Conservation (phyloP, 108 stramenopile species). For the Asterionellopsis glacialis region DNA sequence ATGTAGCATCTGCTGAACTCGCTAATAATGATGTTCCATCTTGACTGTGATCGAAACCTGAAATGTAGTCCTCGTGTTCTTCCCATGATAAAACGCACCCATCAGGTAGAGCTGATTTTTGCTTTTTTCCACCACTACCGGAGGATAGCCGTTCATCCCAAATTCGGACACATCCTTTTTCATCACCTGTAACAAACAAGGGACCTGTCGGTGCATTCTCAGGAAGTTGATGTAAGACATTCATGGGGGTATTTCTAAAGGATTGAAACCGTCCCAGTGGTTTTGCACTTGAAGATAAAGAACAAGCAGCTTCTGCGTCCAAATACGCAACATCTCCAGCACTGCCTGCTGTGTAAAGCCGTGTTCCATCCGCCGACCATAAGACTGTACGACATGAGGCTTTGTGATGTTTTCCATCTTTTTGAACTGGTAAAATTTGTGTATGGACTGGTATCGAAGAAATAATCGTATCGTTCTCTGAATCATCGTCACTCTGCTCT, state of each 20-base stretch:
- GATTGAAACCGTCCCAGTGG: no score
- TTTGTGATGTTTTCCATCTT: slow-evolving; percentile 13
- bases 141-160: slow-evolving; percentile 62
- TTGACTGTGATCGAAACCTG: slow-evolving; percentile 52
- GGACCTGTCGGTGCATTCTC: slow-evolving; percentile 24
- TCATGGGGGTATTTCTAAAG: slow-evolving; percentile 3
- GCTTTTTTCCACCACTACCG: slow-evolving; percentile 11
- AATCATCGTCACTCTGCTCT: slow-evolving; percentile 38
- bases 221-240: slow-evolving; percentile 54
- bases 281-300: slow-evolving; percentile 12
- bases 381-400: slow-evolving; percentile 55
- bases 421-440: slow-evolving; percentile 13
- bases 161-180: slow-evolving; percentile 68
- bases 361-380: slow-evolving; percentile 57
- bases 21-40: slow-evolving; percentile 70
- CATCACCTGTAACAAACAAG: slow-evolving; percentile 80
- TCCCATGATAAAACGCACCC: slow-evolving; percentile 60
- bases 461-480: slow-evolving; percentile 67
- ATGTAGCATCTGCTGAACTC: slow-evolving; percentile 69
- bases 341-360: slow-evolving; percentile 66
- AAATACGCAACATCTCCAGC: slow-evolving; percentile 57
- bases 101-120: slow-evolving; percentile 12
- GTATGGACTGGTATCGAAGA: slow-evolving; percentile 59
- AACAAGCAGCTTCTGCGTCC: slow-evolving; percentile 56
- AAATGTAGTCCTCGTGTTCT: slow-evolving; percentile 82